phyloP scores from a whole-genome alignment of 2,329 filamentous ascomycete species.

The Ciborinia camelliae region DNA sequence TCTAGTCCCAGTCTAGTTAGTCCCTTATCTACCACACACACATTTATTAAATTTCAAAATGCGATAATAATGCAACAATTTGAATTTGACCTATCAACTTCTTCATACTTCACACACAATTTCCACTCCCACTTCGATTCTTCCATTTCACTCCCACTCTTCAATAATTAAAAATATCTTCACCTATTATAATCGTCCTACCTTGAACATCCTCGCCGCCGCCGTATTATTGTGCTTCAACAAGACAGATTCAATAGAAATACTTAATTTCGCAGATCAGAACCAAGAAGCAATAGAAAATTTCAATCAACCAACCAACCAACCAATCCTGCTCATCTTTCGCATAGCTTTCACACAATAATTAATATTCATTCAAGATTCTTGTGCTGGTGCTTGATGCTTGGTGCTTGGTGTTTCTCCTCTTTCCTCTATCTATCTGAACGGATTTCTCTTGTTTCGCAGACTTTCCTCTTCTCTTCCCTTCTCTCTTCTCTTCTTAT shows the following conservation, averaged over 20 bases:
- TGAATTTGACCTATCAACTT: not conserved
- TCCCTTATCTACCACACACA: no score
- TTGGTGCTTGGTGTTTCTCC: not conserved
- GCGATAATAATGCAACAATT: not conserved
- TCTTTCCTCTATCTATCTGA: not conserved
- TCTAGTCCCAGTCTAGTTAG: no score
- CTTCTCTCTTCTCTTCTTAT: not conserved
- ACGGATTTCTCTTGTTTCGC: not conserved
- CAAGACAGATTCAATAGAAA: slow-evolving; percentile 2
- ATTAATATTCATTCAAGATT: no score
- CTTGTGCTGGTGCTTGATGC: slow-evolving; percentile 3
- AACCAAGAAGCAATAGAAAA: not conserved
- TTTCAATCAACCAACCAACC: not conserved
- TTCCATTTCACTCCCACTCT: slow-evolving; percentile 6
- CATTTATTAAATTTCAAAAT: not conserved
- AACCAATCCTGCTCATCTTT: not conserved
- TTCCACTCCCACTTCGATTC: not conserved
- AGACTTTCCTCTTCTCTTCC: not conserved
- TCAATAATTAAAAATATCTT: not conserved
- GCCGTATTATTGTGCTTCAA: not conserved
- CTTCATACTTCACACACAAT: not conserved
- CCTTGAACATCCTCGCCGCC: slow-evolving; percentile 5
- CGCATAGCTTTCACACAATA: not conserved
- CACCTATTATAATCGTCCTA: slow-evolving; percentile 8
- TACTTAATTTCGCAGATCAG: slow-evolving; percentile 9